Conservation (phyloP, 352 stramenopile species). For the Phytophthora macrochlamydospora region DNA sequence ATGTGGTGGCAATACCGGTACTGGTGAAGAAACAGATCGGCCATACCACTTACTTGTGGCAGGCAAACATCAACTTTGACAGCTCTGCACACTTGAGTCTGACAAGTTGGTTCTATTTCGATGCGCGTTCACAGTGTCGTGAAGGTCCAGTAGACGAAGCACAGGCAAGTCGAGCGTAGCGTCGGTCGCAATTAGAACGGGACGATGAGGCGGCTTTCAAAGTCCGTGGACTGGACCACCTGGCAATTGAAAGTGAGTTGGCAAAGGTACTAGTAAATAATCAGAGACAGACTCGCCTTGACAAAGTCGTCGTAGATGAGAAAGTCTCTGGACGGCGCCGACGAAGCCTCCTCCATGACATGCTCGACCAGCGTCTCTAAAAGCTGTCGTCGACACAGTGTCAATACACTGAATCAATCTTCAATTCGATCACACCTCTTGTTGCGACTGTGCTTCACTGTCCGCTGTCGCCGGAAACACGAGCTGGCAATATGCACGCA, state of each 20-base stretch:
- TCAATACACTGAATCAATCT: neutral
- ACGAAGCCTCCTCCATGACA: constrained; percentile 61
- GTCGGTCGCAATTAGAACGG: constrained; percentile 45
- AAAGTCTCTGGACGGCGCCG: constrained; percentile 47
- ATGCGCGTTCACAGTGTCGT: constrained; percentile 14
- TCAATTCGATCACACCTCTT: constrained; percentile 27
- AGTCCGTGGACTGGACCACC: constrained; percentile 66
- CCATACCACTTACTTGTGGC: neutral
- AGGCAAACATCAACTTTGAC: neutral
- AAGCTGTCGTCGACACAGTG: constrained; percentile 19
- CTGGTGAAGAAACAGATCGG: no score
- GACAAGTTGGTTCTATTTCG: constrained; percentile 1
- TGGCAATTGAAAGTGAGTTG: constrained; percentile 16
- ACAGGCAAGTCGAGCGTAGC: constrained; percentile 11
- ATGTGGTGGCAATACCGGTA: no score
- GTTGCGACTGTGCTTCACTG: constrained; percentile 29
- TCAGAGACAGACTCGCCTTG: constrained; percentile 36
- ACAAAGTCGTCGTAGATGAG: constrained; percentile 68
- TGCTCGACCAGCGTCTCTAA: constrained; percentile 48
- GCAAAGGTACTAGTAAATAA: constrained; percentile 6
- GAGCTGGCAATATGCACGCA: constrained; percentile 50
- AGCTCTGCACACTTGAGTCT: neutral
- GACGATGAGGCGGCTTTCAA: constrained; percentile 61
- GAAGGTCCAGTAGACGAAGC: neutral
- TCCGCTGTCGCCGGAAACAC: constrained; percentile 42